These are phyloP conservation scores for Lagerstroemia speciosa DNA, from an alignment of 345 rosid genomes.

Conservation along the genomic window DNA sequence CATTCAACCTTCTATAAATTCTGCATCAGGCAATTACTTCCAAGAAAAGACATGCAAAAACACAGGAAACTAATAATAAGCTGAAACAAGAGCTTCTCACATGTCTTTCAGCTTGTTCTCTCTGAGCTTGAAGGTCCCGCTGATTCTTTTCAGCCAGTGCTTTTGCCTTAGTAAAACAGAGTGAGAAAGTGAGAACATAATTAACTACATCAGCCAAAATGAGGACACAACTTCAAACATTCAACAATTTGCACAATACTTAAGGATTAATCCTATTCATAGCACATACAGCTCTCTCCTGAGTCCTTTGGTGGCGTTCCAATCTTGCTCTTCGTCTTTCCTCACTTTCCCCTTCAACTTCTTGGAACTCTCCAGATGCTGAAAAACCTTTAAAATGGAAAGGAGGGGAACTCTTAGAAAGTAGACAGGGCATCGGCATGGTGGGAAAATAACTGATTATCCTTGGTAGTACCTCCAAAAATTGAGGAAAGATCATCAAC, in stretches of 20 bases:
- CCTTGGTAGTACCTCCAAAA: conserved; percentile 59
- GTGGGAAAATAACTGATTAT: conserved; percentile 4
- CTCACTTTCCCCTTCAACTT: conserved; percentile 84
- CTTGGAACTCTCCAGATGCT: conserved; percentile 70
- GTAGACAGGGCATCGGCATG: no score
- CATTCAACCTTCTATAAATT: not conserved
- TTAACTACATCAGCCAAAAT: conserved; percentile 1
- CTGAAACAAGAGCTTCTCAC: conserved; percentile 32
- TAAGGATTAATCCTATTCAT: conserved; percentile 5
- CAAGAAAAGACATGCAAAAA: not conserved
- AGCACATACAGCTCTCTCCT: conserved; percentile 88
- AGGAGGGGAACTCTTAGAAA: conserved; percentile 13
- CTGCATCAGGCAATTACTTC: not conserved
- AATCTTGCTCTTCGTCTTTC: conserved; percentile 88
- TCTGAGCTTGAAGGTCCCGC: conserved; percentile 83
- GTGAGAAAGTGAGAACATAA: no score
- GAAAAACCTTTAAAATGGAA: conserved; percentile 36
- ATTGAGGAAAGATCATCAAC: conserved; percentile 81
- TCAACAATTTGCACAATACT: not conserved
- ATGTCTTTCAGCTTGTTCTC: conserved; percentile 95
- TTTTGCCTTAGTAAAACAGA: conserved; percentile 50
- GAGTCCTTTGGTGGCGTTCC: conserved; percentile 94
- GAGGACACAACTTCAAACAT: not conserved
- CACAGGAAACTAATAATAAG: not conserved
- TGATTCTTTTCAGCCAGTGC: conserved; percentile 96